Evolutionary conservation across 768 basidiomycete species (phyloP).

Genomic region (Pleurotus djamor): DNA sequence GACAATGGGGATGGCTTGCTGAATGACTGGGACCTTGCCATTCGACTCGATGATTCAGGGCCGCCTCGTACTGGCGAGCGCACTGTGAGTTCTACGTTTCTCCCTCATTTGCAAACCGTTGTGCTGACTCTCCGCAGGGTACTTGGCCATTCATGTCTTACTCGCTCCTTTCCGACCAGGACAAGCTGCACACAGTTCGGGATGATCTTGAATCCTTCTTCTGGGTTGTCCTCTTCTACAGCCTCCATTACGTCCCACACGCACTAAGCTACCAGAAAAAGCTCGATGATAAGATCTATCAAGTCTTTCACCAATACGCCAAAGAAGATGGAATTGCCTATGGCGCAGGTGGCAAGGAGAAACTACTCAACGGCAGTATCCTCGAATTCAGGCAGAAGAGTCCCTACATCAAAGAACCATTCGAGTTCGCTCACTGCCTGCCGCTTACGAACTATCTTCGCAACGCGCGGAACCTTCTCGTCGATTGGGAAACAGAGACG

Average conservation of each 20-base stretch:
- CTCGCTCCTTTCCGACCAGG: not conserved
- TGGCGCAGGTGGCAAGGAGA: too few relatives aligned
- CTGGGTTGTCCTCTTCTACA: constrained; percentile 15
- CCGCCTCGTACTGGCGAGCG: not conserved
- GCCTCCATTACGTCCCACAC: constrained; percentile 12
- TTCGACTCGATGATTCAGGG: not conserved
- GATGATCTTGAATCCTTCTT: constrained; percentile 16
- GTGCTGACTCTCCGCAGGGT: constrained; percentile 7
- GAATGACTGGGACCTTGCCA: constrained; percentile 9
- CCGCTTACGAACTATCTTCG: too few relatives aligned
- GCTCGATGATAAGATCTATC: too few relatives aligned
- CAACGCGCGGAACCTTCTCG: too few relatives aligned
- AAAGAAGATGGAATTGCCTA: too few relatives aligned
- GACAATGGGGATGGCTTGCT: constrained; percentile 1
- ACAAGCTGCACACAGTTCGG: constrained; percentile 7
- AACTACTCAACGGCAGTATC: too few relatives aligned
- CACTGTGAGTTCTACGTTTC: not conserved
- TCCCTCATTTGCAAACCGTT: not conserved
- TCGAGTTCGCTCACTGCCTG: too few relatives aligned
- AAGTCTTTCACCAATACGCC: too few relatives aligned
- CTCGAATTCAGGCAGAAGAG: too few relatives aligned
- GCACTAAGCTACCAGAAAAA: not conserved
- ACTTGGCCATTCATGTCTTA: constrained; percentile 15
- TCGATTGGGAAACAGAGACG: too few relatives aligned
- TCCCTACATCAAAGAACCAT: too few relatives aligned